These are phyloP conservation scores for Isatis tinctoria DNA, from an alignment of 345 rosid genomes.

Conservation along the genomic window DNA sequence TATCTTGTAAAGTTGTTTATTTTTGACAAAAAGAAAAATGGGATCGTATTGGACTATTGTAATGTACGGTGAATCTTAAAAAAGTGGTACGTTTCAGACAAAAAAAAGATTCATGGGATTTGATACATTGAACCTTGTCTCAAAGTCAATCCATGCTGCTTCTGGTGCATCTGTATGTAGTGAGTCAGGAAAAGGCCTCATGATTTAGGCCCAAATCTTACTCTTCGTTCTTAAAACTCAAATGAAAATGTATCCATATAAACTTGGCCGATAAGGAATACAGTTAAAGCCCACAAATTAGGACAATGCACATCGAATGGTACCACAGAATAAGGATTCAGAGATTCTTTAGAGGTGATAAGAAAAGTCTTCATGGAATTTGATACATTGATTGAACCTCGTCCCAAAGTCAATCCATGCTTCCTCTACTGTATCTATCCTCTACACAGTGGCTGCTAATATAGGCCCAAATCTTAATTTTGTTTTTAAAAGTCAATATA, in stretches of 20 bases:
- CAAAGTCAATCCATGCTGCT: background rate
- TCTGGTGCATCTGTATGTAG: background rate
- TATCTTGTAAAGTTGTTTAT: background rate
- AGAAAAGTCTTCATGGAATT: slow-evolving; percentile 14
- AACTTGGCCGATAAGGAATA: background rate
- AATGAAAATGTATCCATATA: background rate
- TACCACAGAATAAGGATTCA: too few species aligned
- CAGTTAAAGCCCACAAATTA: background rate
- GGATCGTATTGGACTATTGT: background rate
- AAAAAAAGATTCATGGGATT: slow-evolving; percentile 14
- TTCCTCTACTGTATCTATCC: too few species aligned
- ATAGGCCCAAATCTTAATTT: background rate
- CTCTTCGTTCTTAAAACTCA: background rate
- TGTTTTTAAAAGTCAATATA: too few species aligned
- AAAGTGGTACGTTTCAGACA: slow-evolving; percentile 11
- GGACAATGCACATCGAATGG: background rate
- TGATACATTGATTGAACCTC: slow-evolving; percentile 27
- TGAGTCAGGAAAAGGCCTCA: background rate
- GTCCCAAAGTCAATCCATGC: background rate
- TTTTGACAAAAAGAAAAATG: background rate
- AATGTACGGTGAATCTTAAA: slow-evolving; percentile 14
- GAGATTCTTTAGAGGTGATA: too few species aligned
- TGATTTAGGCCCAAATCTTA: background rate
- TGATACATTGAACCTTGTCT: slow-evolving; percentile 24
- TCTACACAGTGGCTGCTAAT: background rate